Base-by-base conservation (phyloP, 2,329 filamentous ascomycete species). In the Talaromyces sp. region DNA sequence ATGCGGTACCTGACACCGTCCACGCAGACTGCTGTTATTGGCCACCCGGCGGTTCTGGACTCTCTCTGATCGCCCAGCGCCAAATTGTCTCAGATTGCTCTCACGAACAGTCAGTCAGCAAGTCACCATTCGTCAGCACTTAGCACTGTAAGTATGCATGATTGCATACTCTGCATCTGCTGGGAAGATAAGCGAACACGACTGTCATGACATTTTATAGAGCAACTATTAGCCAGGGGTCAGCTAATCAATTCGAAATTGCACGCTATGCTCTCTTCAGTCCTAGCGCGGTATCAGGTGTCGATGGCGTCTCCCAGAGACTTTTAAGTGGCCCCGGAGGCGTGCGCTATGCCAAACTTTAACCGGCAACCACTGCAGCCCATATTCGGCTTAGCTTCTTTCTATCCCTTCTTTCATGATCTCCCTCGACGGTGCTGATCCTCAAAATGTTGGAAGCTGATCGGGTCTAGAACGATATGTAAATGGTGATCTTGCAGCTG, bases 61-160 rank as follows among this genome's bases (percentile, higher is more conserved):
- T 45, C 17, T 45, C 45, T 35, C 45, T 48, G 52, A 54, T 54
- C 40, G 39, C 10, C 52, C 5, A 5, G 31, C 52, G 39, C 37
- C 39, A 54, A 17, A 28, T 45, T 54, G 52, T 54, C 52, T 54
- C 52, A 54, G 52, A 13, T 45, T 53, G 25, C 36, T n/a, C n/a
- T n/a, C n/a, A n/a, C n/a, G n/a, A n/a, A n/a, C n/a, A n/a, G n/a
- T n/a, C n/a, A n/a, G n/a, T n/a, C n/a, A n/a, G n/a, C n/a, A n/a
- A n/a, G n/a, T n/a, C n/a, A n/a, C n/a, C n/a, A n/a, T n/a, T n/a
- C n/a, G n/a, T n/a, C n/a, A n/a, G n/a, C n/a, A n/a, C n/a, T n/a
- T n/a, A n/a, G n/a, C n/a, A n/a, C n/a, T n/a, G n/a, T n/a, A n/a
- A n/a, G n/a, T n/a, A n/a, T n/a, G n/a, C n/a, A n/a, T n/a, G n/a